Percentiles rank a stretch among this genome's conserved stretches.
Evolutionary conservation across 495 filamentous ascomycete species (phyloP).

Genomic region (Trichocladium uniseriatum): DNA sequence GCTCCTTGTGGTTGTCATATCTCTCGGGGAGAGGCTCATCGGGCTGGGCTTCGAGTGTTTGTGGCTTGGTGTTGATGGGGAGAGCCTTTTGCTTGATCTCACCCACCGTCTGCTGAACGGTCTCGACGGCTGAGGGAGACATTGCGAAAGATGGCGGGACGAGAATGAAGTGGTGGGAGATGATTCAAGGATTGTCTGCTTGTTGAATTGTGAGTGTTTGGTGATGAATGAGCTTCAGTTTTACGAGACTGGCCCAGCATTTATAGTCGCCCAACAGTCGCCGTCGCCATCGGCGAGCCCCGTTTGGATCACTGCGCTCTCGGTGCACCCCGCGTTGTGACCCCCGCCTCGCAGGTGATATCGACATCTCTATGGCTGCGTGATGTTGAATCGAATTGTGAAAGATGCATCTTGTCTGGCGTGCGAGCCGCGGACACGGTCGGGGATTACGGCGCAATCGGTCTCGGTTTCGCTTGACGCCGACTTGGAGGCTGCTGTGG

Average conservation of each 20-base stretch:
- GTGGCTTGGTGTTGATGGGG: slow-evolving; percentile 10
- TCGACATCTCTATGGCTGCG: neutral
- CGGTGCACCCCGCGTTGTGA: no score
- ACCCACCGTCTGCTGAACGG: slow-evolving; percentile 15
- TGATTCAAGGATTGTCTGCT: no score
- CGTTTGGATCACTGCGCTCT: no score
- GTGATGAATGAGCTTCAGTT: neutral
- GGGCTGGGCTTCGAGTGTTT: neutral
- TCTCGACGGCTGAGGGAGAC: slow-evolving; percentile 26
- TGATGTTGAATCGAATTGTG: neutral
- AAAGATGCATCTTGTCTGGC: slow-evolving; percentile 14
- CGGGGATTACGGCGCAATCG: no score
- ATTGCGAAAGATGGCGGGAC: slow-evolving; percentile 7
- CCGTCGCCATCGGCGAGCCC: no score
- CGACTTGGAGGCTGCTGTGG: no score
- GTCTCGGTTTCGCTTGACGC: no score
- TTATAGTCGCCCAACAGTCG: neutral
- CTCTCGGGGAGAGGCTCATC: slow-evolving; percentile 11
- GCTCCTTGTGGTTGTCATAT: slow-evolving; percentile 24
- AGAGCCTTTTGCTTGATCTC: slow-evolving; percentile 24
- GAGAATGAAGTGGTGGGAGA: neutral
- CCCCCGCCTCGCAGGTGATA: no score
- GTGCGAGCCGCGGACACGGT: slow-evolving; percentile 12
- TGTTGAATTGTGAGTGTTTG: no score
- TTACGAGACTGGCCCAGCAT: neutral